Evolutionary conservation across 768 basidiomycete genomes (phyloP).

Genomic region (Suillus decipiens): DNA sequence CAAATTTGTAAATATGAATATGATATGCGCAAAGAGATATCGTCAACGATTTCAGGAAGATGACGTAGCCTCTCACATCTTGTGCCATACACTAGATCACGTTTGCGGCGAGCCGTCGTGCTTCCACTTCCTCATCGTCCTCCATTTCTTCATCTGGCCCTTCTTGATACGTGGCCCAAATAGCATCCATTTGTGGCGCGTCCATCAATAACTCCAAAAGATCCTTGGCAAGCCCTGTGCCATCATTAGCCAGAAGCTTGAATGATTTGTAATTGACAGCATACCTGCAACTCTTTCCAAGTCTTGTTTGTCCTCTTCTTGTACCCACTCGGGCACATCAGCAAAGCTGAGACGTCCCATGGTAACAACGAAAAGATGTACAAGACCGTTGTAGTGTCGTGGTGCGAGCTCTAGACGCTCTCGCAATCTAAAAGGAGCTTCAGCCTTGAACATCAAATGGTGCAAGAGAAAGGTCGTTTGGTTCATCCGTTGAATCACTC

Average conservation of each 20-base stretch:
- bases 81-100: constrained; percentile 9
- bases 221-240: constrained; percentile 56
- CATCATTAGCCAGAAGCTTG: constrained; percentile 10
- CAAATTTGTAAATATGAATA: not conserved
- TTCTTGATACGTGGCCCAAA: constrained; percentile 62
- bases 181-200: constrained; percentile 67
- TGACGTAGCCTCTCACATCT: not conserved
- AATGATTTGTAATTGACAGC: constrained; percentile 16
- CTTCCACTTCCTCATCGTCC: constrained; percentile 57
- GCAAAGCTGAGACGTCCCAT: constrained; percentile 76
- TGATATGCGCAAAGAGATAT: not conserved
- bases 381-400: constrained; percentile 60
- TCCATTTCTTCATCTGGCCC: constrained; percentile 47
- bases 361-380: constrained; percentile 73
- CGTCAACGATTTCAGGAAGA: not conserved
- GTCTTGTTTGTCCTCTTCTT: constrained; percentile 38
- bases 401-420: constrained; percentile 58
- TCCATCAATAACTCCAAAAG: constrained; percentile 69
- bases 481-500: constrained; percentile 50
- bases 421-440: constrained; percentile 52
- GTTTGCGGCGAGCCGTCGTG: constrained; percentile 19
- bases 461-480: constrained; percentile 63
- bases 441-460: constrained; percentile 55
- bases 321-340: constrained; percentile 63
- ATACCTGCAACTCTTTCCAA: constrained; percentile 52